Conservation (phyloP, 345 rosid genomes). For the Raphanus raphanistrum region DNA sequence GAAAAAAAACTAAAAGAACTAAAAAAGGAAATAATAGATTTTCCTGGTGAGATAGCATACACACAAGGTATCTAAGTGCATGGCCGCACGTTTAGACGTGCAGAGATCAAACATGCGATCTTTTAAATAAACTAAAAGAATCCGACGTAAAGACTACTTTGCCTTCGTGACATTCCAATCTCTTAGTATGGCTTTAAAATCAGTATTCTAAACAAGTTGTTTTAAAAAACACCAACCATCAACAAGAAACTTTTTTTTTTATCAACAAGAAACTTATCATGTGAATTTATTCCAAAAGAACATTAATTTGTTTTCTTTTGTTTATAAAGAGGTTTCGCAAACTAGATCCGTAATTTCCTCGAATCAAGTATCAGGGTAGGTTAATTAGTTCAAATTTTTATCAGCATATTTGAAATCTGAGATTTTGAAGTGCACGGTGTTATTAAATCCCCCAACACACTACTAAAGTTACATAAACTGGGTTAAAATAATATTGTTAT, state of each 20-base stretch:
- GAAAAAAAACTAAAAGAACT: background rate
- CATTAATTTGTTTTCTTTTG: background rate
- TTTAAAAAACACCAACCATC: background rate
- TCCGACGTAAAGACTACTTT: slow-evolving; percentile 33
- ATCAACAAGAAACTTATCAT: background rate
- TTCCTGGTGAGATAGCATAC: slow-evolving; percentile 21
- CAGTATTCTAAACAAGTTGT: slow-evolving; percentile 13
- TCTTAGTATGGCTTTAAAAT: background rate
- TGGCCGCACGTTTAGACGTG: slow-evolving; percentile 42
- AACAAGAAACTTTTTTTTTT: no score
- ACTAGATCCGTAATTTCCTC: background rate
- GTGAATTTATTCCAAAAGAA: background rate
- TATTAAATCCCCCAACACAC: background rate
- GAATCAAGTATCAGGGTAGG: background rate
- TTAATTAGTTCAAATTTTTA: background rate
- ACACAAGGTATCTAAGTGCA: slow-evolving; percentile 37
- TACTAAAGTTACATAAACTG: background rate
- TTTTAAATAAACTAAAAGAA: slow-evolving; percentile 15
- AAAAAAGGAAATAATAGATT: slow-evolving; percentile 22
- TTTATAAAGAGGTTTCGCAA: background rate
- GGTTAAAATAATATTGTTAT: background rate
- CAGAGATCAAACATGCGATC: slow-evolving; percentile 20
- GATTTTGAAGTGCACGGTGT: background rate
- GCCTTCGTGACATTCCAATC: slow-evolving; percentile 30
- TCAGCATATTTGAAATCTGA: background rate